Percentiles rank a stretch among this genome's conserved stretches.
Evolutionary conservation across 2,329 filamentous ascomycete genomes (phyloP).

Genomic region (Emergomyces orientalis): DNA sequence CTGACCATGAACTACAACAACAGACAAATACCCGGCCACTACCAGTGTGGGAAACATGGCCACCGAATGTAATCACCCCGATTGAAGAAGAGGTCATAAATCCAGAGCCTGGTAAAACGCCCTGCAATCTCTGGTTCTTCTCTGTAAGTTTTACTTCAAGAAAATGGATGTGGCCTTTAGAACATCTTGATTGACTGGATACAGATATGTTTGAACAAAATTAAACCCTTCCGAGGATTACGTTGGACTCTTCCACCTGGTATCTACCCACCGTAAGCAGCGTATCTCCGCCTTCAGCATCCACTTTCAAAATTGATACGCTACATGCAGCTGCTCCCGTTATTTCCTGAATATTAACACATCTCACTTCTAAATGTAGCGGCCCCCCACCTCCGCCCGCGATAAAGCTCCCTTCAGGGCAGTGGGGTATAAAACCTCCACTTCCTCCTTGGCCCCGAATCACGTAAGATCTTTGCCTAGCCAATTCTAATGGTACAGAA

Average conservation of each 20-base stretch:
- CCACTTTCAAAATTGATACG: too few species aligned
- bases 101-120: constrained; percentile 1
- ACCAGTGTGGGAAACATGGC: not conserved
- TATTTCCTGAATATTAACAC: not conserved
- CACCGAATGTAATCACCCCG: not conserved
- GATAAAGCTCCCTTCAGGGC: constrained; percentile 1
- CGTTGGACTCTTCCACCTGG: constrained; percentile 4
- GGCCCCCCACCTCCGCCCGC: not conserved
- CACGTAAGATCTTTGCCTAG: not conserved
- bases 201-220: not conserved
- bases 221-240: not conserved
- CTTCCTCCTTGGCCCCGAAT: constrained; percentile 3
- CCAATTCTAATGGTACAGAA: not conserved
- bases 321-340: too few species aligned
- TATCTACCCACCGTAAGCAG: constrained; percentile 2
- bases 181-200: not conserved
- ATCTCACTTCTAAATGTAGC: not conserved
- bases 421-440: constrained; percentile 1
- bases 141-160: constrained; percentile 6
- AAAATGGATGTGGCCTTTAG: too few species aligned
- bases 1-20: too few species aligned
- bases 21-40: constrained; percentile 1
- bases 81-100: constrained; percentile 4
- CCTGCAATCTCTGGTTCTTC: constrained; percentile 6
- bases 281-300: not conserved